Evolutionary conservation across 495 filamentous ascomycete species (phyloP).

Genomic region (Daldinia grandis): DNA sequence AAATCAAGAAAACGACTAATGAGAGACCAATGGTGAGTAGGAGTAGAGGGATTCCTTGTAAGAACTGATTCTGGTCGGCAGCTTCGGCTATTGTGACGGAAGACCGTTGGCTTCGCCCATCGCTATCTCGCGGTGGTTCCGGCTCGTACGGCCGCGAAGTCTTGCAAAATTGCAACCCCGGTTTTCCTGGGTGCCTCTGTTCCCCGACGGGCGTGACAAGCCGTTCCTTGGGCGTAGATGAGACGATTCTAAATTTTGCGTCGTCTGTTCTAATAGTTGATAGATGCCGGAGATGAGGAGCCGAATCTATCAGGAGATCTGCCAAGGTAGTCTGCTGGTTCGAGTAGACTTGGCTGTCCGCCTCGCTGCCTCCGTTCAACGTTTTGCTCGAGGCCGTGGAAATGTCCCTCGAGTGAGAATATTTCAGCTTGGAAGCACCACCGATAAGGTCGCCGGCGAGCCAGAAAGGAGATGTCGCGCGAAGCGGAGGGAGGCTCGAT

Average conservation of each 20-base stretch:
- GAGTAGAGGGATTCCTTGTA: conserved; percentile 44
- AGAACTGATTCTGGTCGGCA: conserved; percentile 31
- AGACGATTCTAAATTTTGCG: conserved; percentile 1
- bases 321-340: conserved; percentile 21
- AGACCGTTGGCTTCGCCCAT: conserved; percentile 25
- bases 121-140: conserved; percentile 9
- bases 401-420: conserved; percentile 16
- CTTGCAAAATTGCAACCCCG: conserved; percentile 21
- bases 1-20: conserved; percentile 52
- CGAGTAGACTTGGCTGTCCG: conserved; percentile 9
- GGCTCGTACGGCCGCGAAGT: conserved; percentile 15
- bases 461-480: conserved; percentile 25
- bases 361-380: conserved; percentile 19
- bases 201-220: conserved; percentile 38
- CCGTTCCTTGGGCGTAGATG: conserved; percentile 6
- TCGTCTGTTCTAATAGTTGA: conserved; percentile 21
- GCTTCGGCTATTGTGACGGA: conserved; percentile 23
- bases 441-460: conserved; percentile 29
- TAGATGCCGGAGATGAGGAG: conserved; percentile 33
- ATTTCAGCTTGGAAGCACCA: conserved; percentile 15
- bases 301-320: conserved; percentile 38
- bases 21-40: conserved; percentile 49
- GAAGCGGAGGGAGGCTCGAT: conserved; percentile 3
- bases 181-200: conserved; percentile 48
- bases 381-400: conserved; percentile 31